These are phyloP conservation scores for Fagus sylvatica DNA, from an alignment of 306 rosid species.

Conservation along the genomic window DNA sequence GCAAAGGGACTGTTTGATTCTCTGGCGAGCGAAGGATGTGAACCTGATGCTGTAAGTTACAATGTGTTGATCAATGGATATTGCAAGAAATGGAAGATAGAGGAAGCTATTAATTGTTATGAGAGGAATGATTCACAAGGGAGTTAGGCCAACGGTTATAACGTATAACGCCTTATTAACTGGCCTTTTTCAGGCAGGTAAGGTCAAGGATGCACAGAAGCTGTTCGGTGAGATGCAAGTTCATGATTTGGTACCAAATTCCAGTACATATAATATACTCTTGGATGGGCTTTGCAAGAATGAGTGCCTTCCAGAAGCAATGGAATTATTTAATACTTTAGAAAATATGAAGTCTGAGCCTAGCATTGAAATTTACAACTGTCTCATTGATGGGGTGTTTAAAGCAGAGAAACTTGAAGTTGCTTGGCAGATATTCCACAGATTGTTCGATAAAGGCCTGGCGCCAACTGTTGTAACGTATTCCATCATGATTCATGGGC, in stretches of 20 bases:
- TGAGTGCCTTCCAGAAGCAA: constrained; percentile 32
- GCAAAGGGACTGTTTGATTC: constrained; percentile 35
- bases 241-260: constrained; percentile 27
- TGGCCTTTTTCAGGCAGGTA: constrained; percentile 40
- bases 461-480: constrained; percentile 34
- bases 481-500: constrained; percentile 42
- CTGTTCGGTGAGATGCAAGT: constrained; percentile 34
- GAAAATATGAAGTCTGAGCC: constrained; percentile 24
- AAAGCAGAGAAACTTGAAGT: constrained; percentile 33
- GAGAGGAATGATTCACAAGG: constrained; percentile 32
- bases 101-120: constrained; percentile 36
- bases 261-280: constrained; percentile 22
- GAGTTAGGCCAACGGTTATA: constrained; percentile 30
- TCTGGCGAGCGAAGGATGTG: constrained; percentile 31
- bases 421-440: constrained; percentile 36
- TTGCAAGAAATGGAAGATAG: constrained; percentile 31
- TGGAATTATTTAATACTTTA: constrained; percentile 31
- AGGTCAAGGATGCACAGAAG: constrained; percentile 37
- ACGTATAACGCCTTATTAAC: constrained; percentile 28
- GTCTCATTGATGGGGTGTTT: constrained; percentile 36
- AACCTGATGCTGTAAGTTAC: constrained; percentile 27
- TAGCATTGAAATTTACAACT: constrained; percentile 11
- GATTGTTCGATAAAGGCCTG: constrained; percentile 26
- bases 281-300: constrained; percentile 52
- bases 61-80: constrained; percentile 43